phyloP scores from a whole-genome alignment of 495 filamentous ascomycete species.

The Stereocaulon alpinum region DNA sequence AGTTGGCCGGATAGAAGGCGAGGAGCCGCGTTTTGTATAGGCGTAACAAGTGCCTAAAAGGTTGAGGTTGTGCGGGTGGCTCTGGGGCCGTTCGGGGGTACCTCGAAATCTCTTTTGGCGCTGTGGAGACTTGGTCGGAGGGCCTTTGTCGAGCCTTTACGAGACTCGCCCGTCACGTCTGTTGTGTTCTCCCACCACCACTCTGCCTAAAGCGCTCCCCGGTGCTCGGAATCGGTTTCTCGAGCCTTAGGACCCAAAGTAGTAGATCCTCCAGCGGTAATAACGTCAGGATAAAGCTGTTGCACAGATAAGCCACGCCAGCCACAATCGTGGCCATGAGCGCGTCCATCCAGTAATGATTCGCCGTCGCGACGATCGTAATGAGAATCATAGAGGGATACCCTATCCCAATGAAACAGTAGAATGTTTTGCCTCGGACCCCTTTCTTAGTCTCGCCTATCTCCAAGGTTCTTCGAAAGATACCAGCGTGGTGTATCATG shows the following conservation, averaged over 20 bases:
- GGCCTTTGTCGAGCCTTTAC: too few species aligned
- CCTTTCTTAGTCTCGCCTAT: constrained; percentile 35
- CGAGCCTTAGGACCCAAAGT: constrained; percentile 43
- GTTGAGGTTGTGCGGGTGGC: too few species aligned
- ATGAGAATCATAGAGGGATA: constrained; percentile 50
- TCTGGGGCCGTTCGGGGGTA: too few species aligned
- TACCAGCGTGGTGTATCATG: constrained; percentile 48
- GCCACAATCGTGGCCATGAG: constrained; percentile 40
- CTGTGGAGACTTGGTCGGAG: too few species aligned
- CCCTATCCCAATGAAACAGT: constrained; percentile 37
- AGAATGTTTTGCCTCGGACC: constrained; percentile 32
- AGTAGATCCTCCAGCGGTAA: constrained; percentile 48
- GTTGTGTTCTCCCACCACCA: constrained; percentile 18
- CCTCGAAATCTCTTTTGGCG: too few species aligned
- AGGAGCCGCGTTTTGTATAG: too few species aligned
- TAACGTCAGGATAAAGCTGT: constrained; percentile 43
- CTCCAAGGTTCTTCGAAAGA: constrained; percentile 37
- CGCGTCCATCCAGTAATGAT: constrained; percentile 57
- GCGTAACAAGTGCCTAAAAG: too few species aligned
- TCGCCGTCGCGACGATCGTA: constrained; percentile 55
- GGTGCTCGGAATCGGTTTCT: constrained; percentile 49
- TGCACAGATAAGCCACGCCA: constrained; percentile 38
- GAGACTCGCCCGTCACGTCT: too few species aligned
- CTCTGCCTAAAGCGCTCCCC: constrained; percentile 30
- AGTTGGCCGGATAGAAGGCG: too few species aligned